Percentiles rank a stretch among this genome's conserved stretches.
Evolutionary conservation across 768 basidiomycete genomes (phyloP).

Genomic region (Boletus bicolor): DNA sequence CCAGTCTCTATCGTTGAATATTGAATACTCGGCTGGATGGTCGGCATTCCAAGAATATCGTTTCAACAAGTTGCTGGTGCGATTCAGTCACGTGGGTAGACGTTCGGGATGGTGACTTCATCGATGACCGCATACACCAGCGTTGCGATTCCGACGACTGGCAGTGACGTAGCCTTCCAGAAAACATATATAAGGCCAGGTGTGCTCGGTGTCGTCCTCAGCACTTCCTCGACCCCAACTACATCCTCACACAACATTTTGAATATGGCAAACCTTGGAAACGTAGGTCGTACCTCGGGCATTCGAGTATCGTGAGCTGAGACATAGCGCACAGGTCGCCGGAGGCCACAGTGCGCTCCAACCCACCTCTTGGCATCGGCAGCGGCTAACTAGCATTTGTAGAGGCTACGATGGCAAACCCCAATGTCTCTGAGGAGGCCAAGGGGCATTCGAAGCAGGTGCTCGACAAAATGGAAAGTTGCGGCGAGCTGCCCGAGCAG

Average conservation of each 20-base stretch:
- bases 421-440: conserved; percentile 21
- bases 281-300: conserved; percentile 8
- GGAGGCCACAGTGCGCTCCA: conserved; percentile 12
- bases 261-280: conserved; percentile 18
- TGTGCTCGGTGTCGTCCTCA: neutral
- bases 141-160: neutral
- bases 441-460: conserved; percentile 24
- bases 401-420: conserved; percentile 28
- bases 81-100: neutral
- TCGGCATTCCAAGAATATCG: neutral
- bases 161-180: conserved; percentile 11
- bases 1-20: neutral
- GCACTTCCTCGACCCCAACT: neutral
- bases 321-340: conserved; percentile 6
- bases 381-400: neutral
- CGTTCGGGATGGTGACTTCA: conserved; percentile 1
- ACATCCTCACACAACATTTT: neutral
- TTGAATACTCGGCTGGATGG: neutral
- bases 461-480: conserved; percentile 22
- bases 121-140: conserved; percentile 4
- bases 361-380: neutral
- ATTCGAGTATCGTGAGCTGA: neutral
- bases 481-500: conserved; percentile 15
- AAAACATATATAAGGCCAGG: conserved; percentile 8
- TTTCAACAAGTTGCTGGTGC: neutral